These are phyloP conservation scores for Neocatenulostroma microsporum DNA, from an alignment of 2,329 filamentous ascomycete species.

Conservation along the genomic window DNA sequence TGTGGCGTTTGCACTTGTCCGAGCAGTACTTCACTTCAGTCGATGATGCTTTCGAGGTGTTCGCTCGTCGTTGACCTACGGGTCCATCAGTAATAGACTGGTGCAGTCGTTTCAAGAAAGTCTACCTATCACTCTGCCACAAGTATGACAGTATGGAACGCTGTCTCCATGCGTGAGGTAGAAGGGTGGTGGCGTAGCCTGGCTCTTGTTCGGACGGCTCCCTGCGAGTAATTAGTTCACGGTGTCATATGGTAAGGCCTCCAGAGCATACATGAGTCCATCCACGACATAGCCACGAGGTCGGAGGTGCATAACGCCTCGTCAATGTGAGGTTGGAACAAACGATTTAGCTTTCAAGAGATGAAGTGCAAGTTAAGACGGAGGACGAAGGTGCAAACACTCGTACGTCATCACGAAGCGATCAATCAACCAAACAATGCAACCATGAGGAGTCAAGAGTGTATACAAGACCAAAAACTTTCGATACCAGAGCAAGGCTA, in stretches of 20 bases:
- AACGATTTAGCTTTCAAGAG: too few species aligned
- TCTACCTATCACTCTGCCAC: conserved; percentile 48
- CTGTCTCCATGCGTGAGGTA: conserved; percentile 44
- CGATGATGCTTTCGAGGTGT: conserved; percentile 24
- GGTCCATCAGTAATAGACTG: neutral
- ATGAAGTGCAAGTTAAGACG: too few species aligned
- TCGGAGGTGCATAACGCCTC: too few species aligned
- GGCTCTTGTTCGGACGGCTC: conserved; percentile 11
- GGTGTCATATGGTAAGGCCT: neutral
- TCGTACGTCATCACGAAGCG: too few species aligned
- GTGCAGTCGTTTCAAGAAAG: neutral
- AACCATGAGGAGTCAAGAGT: too few species aligned
- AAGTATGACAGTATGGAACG: conserved; percentile 50
- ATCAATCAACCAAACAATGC: too few species aligned
- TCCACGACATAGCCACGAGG: conserved; percentile 44
- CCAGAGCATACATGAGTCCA: conserved; percentile 34
- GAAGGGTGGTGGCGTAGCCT: conserved; percentile 42
- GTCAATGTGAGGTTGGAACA: too few species aligned
- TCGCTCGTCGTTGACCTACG: conserved; percentile 16
- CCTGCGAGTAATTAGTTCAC: neutral
- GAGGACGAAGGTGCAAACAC: too few species aligned
- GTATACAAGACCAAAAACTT: conserved; percentile 1
- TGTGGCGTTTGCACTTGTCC: conserved; percentile 45
- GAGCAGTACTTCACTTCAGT: conserved; percentile 51
- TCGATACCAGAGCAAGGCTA: conserved; percentile 1